Conservation (phyloP, 2,329 filamentous ascomycete species). For the Botrytis tulipae region DNA sequence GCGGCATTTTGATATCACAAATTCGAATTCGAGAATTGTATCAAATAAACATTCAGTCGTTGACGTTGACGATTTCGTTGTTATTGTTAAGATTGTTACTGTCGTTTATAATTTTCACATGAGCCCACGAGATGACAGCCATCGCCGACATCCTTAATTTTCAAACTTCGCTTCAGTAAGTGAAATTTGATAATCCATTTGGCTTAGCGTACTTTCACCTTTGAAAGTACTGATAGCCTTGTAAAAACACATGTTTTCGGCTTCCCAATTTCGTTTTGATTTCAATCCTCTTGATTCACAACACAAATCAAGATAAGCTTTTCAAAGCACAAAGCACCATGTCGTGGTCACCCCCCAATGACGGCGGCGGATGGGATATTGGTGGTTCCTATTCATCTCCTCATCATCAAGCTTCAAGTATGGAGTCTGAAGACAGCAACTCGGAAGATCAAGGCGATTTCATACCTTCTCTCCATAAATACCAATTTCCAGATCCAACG, state of each 20-base stretch:
- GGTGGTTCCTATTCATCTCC: neutral
- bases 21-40: rapidly evolving
- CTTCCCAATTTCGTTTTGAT: neutral
- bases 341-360: neutral
- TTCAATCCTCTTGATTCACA: neutral
- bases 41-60: neutral
- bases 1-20: neutral
- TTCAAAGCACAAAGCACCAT: neutral
- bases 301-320: neutral
- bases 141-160: neutral
- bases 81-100: no score
- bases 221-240: neutral
- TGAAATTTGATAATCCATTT: neutral
- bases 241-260: neutral
- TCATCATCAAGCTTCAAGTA: neutral
- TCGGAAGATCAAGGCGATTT: neutral
- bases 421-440: neutral
- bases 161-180: neutral
- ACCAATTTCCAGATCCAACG: neutral
- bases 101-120: neutral
- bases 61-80: no score
- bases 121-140: neutral
- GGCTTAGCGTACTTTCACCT: neutral
- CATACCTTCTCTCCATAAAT: neutral
- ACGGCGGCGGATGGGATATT: neutral